Evolutionary conservation across 257 asterid genomes (phyloP).

Genomic region (Handroanthus guayacan): DNA sequence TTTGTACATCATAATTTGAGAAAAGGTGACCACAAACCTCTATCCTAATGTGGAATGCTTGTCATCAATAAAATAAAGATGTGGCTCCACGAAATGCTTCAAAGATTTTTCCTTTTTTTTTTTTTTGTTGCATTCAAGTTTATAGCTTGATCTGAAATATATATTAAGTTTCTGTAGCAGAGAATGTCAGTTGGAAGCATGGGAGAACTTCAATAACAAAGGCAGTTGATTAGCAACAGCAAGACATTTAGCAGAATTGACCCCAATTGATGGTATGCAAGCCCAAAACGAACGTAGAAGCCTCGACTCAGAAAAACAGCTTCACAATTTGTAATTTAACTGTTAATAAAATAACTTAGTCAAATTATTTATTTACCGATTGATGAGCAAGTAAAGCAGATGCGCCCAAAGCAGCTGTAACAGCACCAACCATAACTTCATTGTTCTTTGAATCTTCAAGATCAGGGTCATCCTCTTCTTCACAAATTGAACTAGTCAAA

Average conservation of each 20-base stretch:
- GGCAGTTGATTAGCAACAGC: slow-evolving; percentile 27
- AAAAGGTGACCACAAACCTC: slow-evolving; percentile 5
- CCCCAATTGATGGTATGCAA: slow-evolving; percentile 18
- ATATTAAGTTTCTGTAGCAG: background rate
- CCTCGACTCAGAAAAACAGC: slow-evolving; percentile 34
- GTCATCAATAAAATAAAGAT: slow-evolving; percentile 18
- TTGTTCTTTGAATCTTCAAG: slow-evolving; percentile 47
- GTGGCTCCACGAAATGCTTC: background rate
- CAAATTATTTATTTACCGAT: slow-evolving; percentile 53
- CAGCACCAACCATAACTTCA: slow-evolving; percentile 76
- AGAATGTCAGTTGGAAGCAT: slow-evolving; percentile 26
- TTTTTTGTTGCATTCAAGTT: background rate
- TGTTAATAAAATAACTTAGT: slow-evolving; percentile 5
- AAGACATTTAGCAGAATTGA: background rate
- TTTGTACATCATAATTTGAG: slow-evolving; percentile 15
- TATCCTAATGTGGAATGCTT: background rate
- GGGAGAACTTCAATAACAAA: slow-evolving; percentile 14
- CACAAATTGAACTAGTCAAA: slow-evolving; percentile 37
- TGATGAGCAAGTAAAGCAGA: slow-evolving; percentile 80
- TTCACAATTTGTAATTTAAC: slow-evolving; percentile 27
- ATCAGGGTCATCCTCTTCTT: slow-evolving; percentile 43
- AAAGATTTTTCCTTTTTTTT: background rate
- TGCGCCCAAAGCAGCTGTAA: slow-evolving; percentile 96
- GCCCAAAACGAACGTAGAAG: slow-evolving; percentile 13
- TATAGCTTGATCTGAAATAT: slow-evolving; percentile 16